Evolutionary conservation across 306 rosid genomes (phyloP), one percentile per base, ranked within the genome.

Genomic region (Oemleria cerasiformis): DNA sequence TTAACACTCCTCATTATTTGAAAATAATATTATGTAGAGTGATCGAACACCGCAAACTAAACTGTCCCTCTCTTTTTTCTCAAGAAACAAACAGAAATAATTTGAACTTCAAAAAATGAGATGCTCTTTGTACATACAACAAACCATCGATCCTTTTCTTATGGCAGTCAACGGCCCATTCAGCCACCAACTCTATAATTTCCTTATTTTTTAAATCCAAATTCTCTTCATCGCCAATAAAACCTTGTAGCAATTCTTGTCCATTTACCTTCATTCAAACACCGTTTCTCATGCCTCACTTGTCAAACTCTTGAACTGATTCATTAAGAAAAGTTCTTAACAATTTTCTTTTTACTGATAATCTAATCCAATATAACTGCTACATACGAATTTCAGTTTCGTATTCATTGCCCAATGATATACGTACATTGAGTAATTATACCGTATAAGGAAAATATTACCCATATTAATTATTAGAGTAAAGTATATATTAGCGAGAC

Each of bases 101-200:
- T 14, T 20, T 1, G 9, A 19, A 54, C 34, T 54, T 54, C 20
- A 50, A 73, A 73, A 63, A 23, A 58, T 15, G 54, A 63, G 36
- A 70, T 53, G 11, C 54, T 58, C 67, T 68, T 74, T 53, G 57
- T 49, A 10, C 8, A 21, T 63, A 70, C 71, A 75, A 72, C 67
- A 76, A 58, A 17, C 11, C 7, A 69, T 82, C 43, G 79, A 75
- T 82, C 84, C 56, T 79, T 84, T 76, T 79, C 82, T 55, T 68
- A 34, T 68, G 55, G 55, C 30, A 73, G 91, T 90, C 87, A 87
- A 85, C 80, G 83, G 15, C 51, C 63, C 58, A 77, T 81, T 78
- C 86, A 78, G 70, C 76, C 83, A 82, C 78, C 84, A 83, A 72
- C 80, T 78, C 83, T 61, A 47, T 42, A 75, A 8, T 16, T 83